These are phyloP conservation scores for Aplosporella prunicola DNA, from an alignment of 2,329 filamentous ascomycete species.

Conservation along the genomic window DNA sequence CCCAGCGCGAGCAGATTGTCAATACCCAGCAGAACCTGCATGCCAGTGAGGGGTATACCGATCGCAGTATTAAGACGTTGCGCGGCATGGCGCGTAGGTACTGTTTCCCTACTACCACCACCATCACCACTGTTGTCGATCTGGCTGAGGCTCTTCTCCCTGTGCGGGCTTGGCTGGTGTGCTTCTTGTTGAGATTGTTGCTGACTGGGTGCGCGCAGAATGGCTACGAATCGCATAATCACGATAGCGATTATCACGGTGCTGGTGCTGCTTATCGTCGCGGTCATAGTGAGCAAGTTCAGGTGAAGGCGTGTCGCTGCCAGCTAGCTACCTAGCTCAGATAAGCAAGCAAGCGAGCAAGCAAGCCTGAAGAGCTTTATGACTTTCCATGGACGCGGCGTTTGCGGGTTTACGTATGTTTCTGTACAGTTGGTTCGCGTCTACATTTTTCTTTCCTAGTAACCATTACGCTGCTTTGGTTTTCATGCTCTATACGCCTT, in stretches of 20 bases:
- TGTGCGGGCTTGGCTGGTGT: no score
- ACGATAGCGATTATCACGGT: slow-evolving; percentile 85
- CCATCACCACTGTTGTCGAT: not conserved
- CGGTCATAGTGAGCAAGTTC: slow-evolving; percentile 78
- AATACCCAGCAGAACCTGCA: slow-evolving; percentile 68
- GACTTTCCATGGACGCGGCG: no score
- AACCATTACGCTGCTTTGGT: no score
- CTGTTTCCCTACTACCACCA: no score
- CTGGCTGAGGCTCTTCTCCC: not conserved
- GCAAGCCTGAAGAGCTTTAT: no score
- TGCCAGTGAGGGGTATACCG: slow-evolving; percentile 91
- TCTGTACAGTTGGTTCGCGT: no score
- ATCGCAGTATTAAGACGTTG: slow-evolving; percentile 94
- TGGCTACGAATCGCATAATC: slow-evolving; percentile 99
- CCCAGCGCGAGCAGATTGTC: slow-evolving; percentile 77
- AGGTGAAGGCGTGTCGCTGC: no score
- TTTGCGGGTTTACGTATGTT: no score
- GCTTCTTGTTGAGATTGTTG: slow-evolving; percentile 16
- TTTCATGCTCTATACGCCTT: no score
- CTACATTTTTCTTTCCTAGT: no score
- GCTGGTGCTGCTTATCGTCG: slow-evolving; percentile 52
- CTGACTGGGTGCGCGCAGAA: slow-evolving; percentile 75
- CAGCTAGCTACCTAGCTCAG: no score
- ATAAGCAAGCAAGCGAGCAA: no score
- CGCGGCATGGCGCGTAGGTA: slow-evolving; percentile 99